Conservation (phyloP, 2,329 filamentous ascomycete species). For the Metarhizium humberi region DNA sequence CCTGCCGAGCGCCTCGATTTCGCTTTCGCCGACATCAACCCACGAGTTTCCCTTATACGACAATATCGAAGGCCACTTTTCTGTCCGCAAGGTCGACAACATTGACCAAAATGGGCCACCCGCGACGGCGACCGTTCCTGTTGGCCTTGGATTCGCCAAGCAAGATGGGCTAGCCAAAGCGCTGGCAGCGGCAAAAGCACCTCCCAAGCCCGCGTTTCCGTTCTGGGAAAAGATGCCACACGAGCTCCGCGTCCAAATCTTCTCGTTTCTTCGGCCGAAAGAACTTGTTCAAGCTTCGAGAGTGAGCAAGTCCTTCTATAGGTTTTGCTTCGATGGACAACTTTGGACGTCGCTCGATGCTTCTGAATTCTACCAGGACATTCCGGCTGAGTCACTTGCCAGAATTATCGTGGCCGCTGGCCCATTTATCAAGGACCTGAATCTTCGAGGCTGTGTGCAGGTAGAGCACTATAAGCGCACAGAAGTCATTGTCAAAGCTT, state of each 20-base stretch:
- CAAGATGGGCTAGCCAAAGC: constrained; percentile 15
- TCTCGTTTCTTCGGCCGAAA: constrained; percentile 67
- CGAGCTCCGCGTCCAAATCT: constrained; percentile 71
- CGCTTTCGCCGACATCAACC: constrained; percentile 28
- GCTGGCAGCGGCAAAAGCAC: constrained; percentile 10
- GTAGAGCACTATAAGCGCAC: constrained; percentile 71
- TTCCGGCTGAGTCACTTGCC: constrained; percentile 72
- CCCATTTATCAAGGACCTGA: constrained; percentile 83
- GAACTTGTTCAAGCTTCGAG: constrained; percentile 72
- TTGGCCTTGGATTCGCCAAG: constrained; percentile 44
- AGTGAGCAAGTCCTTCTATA: constrained; percentile 70
- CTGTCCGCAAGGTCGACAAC: constrained; percentile 44
- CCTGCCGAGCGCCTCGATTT: constrained; percentile 24
- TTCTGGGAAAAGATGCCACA: constrained; percentile 77
- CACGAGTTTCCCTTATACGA: constrained; percentile 31
- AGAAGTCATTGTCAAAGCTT: constrained; percentile 71
- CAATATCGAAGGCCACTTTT: constrained; percentile 37
- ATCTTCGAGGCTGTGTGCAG: constrained; percentile 85
- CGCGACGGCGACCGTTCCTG: constrained; percentile 52
- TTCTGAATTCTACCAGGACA: constrained; percentile 78
- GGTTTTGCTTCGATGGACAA: constrained; percentile 88
- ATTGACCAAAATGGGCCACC: constrained; percentile 29
- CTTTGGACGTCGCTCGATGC: constrained; percentile 81
- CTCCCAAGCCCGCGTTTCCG: constrained; percentile 36
- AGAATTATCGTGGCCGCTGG: constrained; percentile 80